These are phyloP conservation scores for Heliosperma pusillum DNA, from an alignment of 148 eudicot genomes.

Conservation along the genomic window DNA sequence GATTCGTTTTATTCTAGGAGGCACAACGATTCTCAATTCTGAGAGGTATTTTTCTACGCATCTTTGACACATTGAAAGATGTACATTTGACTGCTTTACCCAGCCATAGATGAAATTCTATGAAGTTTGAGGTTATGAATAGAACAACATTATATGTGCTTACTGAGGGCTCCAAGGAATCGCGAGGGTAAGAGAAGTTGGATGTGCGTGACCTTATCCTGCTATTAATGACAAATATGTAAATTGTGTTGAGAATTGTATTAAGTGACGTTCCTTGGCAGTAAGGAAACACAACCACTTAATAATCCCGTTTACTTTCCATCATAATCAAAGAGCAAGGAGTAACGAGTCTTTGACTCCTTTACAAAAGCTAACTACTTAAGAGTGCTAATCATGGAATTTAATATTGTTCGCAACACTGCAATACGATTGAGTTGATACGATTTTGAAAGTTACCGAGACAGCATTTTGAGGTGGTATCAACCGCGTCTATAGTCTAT, in stretches of 20 bases:
- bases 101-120: neutral
- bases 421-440: neutral
- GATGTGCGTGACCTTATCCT: neutral
- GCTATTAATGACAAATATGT: neutral
- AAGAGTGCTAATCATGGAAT: neutral
- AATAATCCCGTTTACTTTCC: no score
- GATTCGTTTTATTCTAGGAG: constrained; percentile 82
- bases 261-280: neutral
- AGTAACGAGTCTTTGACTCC: neutral
- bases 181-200: neutral
- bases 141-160: neutral
- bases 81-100: neutral
- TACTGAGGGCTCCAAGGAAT: neutral
- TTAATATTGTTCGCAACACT: neutral
- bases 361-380: neutral
- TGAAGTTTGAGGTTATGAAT: neutral
- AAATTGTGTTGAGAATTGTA: neutral
- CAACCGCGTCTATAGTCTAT: no score
- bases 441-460: neutral
- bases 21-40: constrained; percentile 77
- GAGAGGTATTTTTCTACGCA: constrained; percentile 50
- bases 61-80: no score
- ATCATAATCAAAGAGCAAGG: neutral
- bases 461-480: no score
- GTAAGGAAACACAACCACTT: neutral